Conservation (phyloP, 1,139 yeast genomes). For the Torulaspora globosa region DNA sequence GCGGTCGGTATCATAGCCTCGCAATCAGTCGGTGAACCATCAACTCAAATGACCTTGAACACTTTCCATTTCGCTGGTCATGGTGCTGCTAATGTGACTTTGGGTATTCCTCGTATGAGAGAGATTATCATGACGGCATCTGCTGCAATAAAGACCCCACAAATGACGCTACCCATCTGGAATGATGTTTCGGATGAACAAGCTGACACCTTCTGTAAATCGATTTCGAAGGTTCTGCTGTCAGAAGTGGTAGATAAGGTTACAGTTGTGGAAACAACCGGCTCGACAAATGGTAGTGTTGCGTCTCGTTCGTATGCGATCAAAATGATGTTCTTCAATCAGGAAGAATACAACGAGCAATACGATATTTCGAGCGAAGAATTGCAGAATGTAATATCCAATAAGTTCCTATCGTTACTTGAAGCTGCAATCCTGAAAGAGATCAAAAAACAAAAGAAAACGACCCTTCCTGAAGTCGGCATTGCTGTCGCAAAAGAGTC, state of each 20-base stretch:
- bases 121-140: constrained; percentile 99
- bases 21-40: constrained; percentile 98
- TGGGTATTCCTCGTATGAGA: constrained; percentile 99
- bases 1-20: constrained; percentile 98
- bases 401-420: constrained; percentile 61
- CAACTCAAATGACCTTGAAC: constrained; percentile 98
- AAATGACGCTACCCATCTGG: constrained; percentile 87
- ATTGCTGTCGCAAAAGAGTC: constrained; percentile 61
- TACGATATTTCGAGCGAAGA: constrained; percentile 82
- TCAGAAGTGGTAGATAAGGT: constrained; percentile 88
- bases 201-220: constrained; percentile 92
- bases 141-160: constrained; percentile 92
- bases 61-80: constrained; percentile 99
- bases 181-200: constrained; percentile 74
- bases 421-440: constrained; percentile 76
- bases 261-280: constrained; percentile 83
- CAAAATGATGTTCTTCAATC: constrained; percentile 68
- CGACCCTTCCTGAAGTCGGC: constrained; percentile 62
- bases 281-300: constrained; percentile 45
- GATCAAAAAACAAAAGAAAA: constrained; percentile 70
- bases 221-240: constrained; percentile 76
- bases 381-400: constrained; percentile 64
- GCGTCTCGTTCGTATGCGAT: constrained; percentile 73
- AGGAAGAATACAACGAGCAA: constrained; percentile 75
- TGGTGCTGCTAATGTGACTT: constrained; percentile 99